phyloP scores from a whole-genome alignment of 345 rosid species.

The Acer yangbiense region DNA sequence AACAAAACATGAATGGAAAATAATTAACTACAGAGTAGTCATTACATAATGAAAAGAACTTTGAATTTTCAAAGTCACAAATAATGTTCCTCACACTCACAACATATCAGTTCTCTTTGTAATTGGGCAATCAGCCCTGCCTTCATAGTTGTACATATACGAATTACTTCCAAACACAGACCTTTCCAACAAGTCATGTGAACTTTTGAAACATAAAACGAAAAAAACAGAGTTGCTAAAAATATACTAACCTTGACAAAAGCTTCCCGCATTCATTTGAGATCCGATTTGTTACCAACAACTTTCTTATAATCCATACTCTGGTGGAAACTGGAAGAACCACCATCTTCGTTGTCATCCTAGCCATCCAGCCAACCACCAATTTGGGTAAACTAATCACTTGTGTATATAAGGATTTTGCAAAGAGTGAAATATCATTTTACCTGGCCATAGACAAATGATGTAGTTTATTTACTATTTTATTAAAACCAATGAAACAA shows the following conservation, averaged over 20 bases:
- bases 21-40: conserved; percentile 12
- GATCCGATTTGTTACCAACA: conserved; percentile 12
- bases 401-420: conserved; percentile 9
- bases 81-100: conserved; percentile 29
- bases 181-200: conserved; percentile 18
- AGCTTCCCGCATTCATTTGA: conserved; percentile 6
- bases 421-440: neutral
- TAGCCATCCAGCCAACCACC: conserved; percentile 6
- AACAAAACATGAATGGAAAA: neutral
- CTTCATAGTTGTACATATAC: conserved; percentile 31
- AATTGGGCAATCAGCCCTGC: conserved; percentile 30
- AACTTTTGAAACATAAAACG: conserved; percentile 15
- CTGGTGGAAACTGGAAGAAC: conserved; percentile 12
- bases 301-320: conserved; percentile 20
- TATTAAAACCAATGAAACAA: neutral
- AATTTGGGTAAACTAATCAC: conserved; percentile 1
- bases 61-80: conserved; percentile 32
- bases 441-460: conserved; percentile 22
- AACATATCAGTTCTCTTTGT: conserved; percentile 22
- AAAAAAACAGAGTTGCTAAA: conserved; percentile 16
- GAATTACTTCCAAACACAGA: conserved; percentile 27
- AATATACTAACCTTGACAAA: conserved; percentile 27
- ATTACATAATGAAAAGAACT: conserved; percentile 19
- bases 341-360: neutral
- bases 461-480: neutral